phyloP scores from a whole-genome alignment of 306 rosid species.

The Cucurbita argyrosperma region DNA sequence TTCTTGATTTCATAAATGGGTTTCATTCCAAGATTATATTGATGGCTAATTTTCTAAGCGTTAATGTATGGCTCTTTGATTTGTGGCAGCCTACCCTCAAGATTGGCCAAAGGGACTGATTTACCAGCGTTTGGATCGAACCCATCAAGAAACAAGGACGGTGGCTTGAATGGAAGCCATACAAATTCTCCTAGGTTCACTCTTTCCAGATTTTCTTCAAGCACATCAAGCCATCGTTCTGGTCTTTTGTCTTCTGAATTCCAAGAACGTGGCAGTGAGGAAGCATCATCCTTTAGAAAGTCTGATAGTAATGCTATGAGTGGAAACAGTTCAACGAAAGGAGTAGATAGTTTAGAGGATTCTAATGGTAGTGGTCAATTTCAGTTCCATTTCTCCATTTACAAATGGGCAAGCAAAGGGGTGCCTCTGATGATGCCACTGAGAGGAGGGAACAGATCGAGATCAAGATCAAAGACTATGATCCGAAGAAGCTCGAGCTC shows the following conservation, averaged over 20 bases:
- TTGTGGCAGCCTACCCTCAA: constrained; percentile 54
- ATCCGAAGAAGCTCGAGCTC: constrained; percentile 29
- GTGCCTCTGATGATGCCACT: constrained; percentile 47
- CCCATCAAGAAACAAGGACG: constrained; percentile 17
- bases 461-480: constrained; percentile 24
- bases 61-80: neutral
- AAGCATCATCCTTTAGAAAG: constrained; percentile 8
- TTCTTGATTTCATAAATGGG: neutral
- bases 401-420: constrained; percentile 91
- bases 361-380: constrained; percentile 23
- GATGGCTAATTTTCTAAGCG: neutral
- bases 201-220: constrained; percentile 49
- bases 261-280: constrained; percentile 5
- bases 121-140: constrained; percentile 40
- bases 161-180: constrained; percentile 23
- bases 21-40: neutral
- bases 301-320: constrained; percentile 24
- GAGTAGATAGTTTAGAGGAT: constrained; percentile 20
- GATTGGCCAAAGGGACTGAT: constrained; percentile 33
- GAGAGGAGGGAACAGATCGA: constrained; percentile 38
- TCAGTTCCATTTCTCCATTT: constrained; percentile 90
- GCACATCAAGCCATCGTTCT: constrained; percentile 19
- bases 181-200: constrained; percentile 23
- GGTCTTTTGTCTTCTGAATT: constrained; percentile 28
- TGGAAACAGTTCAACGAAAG: constrained; percentile 22